Evolutionary conservation across 805 yeast genomes (phyloP), one percentile per base, ranked within the genome.

Genomic region (Saturnispora sekii): DNA sequence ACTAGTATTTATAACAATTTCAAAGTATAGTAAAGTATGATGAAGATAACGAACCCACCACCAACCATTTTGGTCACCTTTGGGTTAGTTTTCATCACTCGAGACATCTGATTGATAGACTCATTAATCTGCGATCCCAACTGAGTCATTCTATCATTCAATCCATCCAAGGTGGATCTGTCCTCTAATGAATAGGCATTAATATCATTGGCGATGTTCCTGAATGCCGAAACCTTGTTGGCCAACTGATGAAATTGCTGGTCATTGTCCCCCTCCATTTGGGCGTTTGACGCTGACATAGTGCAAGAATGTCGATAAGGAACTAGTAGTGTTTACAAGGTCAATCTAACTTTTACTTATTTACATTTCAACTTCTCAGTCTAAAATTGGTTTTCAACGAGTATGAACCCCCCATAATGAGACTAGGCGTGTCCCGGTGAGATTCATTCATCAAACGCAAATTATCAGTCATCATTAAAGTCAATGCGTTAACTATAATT

Each of bases 121-220:
- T 69, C 65, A 48, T 69, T 71, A n/a, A 82, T 63, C 41, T 72
- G 69, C 26, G 65, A 68, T 35, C 69, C 59, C 51, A 81, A 58
- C 10, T 67, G 55, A 46, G 71, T 64, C 60, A 82, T 69, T n/a
- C 78, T 69, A 46, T 73, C 72, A 33, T 74, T 69, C 16, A 77
- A 53, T 14, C 63, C 62, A 43, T 62, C 62, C 16, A 76, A 55
- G 33, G 67, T 51, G 0, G 70, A 65, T 21, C 60, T 58, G 48
- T 75, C 79, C 43, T 77, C 78, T 15, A 71, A 67, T 1, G 90
- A 83, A 51, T 78, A 81, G 44, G 66, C 63, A 52, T 81, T 76
- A 32, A 83, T 79, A 48, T 83, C 90, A 50, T 74, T 74, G 43
- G 86, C 82, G 21, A 84, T 76, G 45, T 69, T 68, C 48, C 84